Evolutionary conservation across 2,329 filamentous ascomycete genomes (phyloP).

Genomic region (Phialocephala sp.): DNA sequence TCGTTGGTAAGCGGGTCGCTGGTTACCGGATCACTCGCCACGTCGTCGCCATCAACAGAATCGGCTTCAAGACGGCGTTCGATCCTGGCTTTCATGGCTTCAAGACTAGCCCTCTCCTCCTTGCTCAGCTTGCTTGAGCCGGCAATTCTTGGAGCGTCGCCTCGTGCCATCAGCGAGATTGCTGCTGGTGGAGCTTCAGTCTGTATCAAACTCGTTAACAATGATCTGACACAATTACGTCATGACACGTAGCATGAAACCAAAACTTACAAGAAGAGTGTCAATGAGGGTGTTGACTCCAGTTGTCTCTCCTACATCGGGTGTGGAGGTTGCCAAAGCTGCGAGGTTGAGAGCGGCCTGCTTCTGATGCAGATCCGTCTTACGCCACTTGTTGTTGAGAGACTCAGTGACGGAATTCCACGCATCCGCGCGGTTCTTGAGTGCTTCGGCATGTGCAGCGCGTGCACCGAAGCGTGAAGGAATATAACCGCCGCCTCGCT

Average conservation of each 20-base stretch:
- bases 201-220: conserved; percentile 39
- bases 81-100: conserved; percentile 10
- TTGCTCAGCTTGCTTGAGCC: conserved; percentile 18
- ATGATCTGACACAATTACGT: conserved; percentile 33
- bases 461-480: conserved; percentile 10
- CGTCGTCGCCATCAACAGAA: neutral
- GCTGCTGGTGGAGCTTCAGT: conserved; percentile 50
- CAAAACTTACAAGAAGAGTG: conserved; percentile 64
- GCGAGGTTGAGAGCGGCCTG: conserved; percentile 70
- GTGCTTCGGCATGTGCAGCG: neutral
- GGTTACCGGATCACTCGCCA: neutral
- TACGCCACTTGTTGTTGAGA: conserved; percentile 24
- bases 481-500: conserved; percentile 25
- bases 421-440: neutral
- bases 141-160: conserved; percentile 31
- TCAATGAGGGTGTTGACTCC: conserved; percentile 56
- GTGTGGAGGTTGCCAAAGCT: conserved; percentile 50
- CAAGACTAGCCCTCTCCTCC: conserved; percentile 22
- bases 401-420: neutral
- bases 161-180: conserved; percentile 45
- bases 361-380: conserved; percentile 58
- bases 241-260: conserved; percentile 33
- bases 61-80: neutral
- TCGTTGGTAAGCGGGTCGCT: conserved; percentile 1
- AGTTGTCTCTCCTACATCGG: conserved; percentile 44